A percentile compares a stretch with the other conserved stretches of the same genome.
phyloP scores from a whole-genome alignment of 2,329 filamentous ascomycete species.

The Huntiella decipiens region DNA sequence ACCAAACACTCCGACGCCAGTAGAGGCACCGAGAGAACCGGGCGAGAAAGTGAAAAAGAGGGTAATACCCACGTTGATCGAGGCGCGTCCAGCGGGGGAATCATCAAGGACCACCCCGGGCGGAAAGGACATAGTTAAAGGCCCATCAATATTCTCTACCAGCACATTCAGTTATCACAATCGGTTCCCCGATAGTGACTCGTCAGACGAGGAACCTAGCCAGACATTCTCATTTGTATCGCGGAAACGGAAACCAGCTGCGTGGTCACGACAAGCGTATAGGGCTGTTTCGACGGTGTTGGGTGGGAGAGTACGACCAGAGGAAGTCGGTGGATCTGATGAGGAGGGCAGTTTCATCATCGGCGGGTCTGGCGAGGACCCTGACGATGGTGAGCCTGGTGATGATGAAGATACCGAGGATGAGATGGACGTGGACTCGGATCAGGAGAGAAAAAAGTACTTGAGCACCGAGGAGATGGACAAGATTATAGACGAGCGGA shows the following conservation, averaged over 20 bases:
- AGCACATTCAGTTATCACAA: constrained; percentile 3
- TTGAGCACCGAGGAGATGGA: constrained; percentile 3
- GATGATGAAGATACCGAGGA: constrained; percentile 12
- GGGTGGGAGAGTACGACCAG: not conserved
- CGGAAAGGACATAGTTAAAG: no score
- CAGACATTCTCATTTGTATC: constrained; percentile 16
- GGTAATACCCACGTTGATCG: no score
- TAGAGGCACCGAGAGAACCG: no score
- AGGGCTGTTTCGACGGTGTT: constrained; percentile 24
- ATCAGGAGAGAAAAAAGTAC: constrained; percentile 13
- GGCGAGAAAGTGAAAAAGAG: no score
- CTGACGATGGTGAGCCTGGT: constrained; percentile 2
- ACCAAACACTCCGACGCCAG: no score
- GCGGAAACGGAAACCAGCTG: constrained; percentile 20
- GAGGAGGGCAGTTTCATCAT: constrained; percentile 10
- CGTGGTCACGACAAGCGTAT: constrained; percentile 26
- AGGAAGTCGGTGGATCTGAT: constrained; percentile 1
- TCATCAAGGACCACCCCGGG: no score
- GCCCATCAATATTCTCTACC: not conserved
- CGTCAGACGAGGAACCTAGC: constrained; percentile 10
- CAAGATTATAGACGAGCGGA: constrained; percentile 8
- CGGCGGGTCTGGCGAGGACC: not conserved
- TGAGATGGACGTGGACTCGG: constrained; percentile 26
- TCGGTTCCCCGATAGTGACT: constrained; percentile 6
- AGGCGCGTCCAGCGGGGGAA: no score